phyloP scores from a whole-genome alignment of 2,329 filamentous ascomycete genomes.

The Hymenoscyphus linearis region DNA sequence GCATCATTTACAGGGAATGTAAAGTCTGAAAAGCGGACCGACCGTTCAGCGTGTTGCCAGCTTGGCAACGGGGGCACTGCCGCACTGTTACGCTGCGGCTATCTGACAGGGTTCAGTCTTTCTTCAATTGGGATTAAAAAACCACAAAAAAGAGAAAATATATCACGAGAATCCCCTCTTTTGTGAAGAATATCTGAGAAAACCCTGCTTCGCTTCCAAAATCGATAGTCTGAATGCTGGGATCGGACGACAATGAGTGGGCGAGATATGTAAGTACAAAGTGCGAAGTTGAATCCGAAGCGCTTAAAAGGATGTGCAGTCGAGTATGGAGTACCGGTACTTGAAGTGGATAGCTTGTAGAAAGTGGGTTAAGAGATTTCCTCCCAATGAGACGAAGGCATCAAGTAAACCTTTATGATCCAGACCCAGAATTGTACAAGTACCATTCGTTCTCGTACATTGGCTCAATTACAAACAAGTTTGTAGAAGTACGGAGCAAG shows the following conservation, averaged over 20 bases:
- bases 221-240: not conserved
- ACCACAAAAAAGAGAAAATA: not conserved
- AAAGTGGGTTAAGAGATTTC: not conserved
- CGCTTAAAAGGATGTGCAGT: not conserved
- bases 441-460: not conserved
- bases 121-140: not conserved
- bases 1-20: not conserved
- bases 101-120: not conserved
- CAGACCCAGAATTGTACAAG: not conserved
- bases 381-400: not conserved
- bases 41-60: not conserved
- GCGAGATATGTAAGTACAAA: too few relatives aligned
- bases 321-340: too few relatives aligned
- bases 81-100: not conserved
- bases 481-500: too few relatives aligned
- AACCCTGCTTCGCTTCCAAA: not conserved
- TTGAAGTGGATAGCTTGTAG: not conserved
- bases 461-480: constrained; percentile 1
- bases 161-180: not conserved
- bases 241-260: not conserved
- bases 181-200: not conserved
- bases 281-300: not conserved
- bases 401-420: not conserved
- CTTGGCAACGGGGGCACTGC: not conserved
- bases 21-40: not conserved